phyloP scores from a whole-genome alignment of 306 rosid genomes.

The Glycine tomentella region DNA sequence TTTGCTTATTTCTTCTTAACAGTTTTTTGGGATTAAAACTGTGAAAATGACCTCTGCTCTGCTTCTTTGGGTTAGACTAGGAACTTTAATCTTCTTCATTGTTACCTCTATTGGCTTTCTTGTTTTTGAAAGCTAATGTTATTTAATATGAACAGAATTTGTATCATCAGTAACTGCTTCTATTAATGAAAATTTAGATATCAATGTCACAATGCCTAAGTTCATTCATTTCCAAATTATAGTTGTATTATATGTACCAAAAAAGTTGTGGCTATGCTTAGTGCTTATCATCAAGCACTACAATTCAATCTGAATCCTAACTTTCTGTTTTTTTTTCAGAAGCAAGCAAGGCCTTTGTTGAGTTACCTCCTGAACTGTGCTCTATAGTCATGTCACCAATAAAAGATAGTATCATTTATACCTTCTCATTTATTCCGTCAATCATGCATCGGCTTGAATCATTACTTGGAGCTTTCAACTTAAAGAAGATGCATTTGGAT shows the following conservation, averaged over 20 bases:
- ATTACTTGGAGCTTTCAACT: conserved; percentile 66
- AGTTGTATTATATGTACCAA: neutral
- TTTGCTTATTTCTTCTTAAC: conserved; percentile 16
- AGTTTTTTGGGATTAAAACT: neutral
- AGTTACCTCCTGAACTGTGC: conserved; percentile 89
- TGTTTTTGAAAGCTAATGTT: neutral
- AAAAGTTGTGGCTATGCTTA: neutral
- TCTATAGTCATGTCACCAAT: conserved; percentile 73
- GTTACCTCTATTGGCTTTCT: conserved; percentile 24
- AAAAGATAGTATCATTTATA: conserved; percentile 54
- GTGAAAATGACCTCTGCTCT: neutral
- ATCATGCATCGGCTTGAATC: conserved; percentile 84
- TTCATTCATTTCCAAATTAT: neutral
- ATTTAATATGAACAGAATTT: neutral
- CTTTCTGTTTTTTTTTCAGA: conserved; percentile 54
- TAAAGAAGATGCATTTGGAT: conserved; percentile 67
- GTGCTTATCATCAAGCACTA: neutral
- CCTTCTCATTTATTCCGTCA: conserved; percentile 78
- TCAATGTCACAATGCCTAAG: neutral
- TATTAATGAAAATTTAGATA: conserved; percentile 3
- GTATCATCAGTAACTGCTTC: neutral
- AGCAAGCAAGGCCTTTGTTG: conserved; percentile 56
- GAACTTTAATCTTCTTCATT: neutral
- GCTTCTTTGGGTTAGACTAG: neutral
- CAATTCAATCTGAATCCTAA: conserved; percentile 37